Conservation (phyloP, 2,329 filamentous ascomycete species). For the Tolypocladium amazonense region DNA sequence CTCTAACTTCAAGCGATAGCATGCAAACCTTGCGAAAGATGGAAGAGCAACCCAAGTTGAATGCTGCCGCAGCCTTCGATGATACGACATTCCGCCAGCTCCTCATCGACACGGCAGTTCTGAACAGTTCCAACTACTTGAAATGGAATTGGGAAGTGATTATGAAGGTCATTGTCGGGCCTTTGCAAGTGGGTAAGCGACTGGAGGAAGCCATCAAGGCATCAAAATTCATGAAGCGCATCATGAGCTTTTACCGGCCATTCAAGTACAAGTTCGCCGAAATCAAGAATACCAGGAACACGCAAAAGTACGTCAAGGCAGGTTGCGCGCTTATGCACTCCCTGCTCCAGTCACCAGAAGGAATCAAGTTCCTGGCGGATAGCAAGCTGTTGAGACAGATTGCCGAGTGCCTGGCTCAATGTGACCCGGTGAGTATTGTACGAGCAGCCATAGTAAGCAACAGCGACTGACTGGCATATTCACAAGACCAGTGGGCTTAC, state of each 20-base stretch:
- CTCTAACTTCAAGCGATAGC: conserved; percentile 31
- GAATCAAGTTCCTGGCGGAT: conserved; percentile 73
- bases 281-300: conserved; percentile 79
- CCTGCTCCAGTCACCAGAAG: conserved; percentile 75
- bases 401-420: conserved; percentile 89
- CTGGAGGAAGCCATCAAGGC: conserved; percentile 90
- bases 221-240: conserved; percentile 90
- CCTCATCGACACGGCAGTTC: conserved; percentile 68
- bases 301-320: conserved; percentile 85
- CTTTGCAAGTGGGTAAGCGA: conserved; percentile 79
- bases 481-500: conserved; percentile 57
- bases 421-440: conserved; percentile 61
- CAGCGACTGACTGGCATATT: conserved; percentile 10
- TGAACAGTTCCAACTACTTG: conserved; percentile 78
- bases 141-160: conserved; percentile 99
- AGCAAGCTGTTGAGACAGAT: conserved; percentile 91
- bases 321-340: conserved; percentile 84
- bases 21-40: conserved; percentile 36
- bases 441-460: conserved; percentile 3
- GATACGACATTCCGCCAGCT: conserved; percentile 55
- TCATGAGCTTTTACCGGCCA: conserved; percentile 90
- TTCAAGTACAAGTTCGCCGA: conserved; percentile 96
- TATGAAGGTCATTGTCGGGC: conserved; percentile 82
- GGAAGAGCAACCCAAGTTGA: conserved; percentile 46
- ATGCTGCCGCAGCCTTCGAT: conserved; percentile 37